Evolutionary conservation across 192 early-diverging fungal genomes (phyloP), one percentile per base, ranked within the genome.

Genomic region (Podochytrium sp.): DNA sequence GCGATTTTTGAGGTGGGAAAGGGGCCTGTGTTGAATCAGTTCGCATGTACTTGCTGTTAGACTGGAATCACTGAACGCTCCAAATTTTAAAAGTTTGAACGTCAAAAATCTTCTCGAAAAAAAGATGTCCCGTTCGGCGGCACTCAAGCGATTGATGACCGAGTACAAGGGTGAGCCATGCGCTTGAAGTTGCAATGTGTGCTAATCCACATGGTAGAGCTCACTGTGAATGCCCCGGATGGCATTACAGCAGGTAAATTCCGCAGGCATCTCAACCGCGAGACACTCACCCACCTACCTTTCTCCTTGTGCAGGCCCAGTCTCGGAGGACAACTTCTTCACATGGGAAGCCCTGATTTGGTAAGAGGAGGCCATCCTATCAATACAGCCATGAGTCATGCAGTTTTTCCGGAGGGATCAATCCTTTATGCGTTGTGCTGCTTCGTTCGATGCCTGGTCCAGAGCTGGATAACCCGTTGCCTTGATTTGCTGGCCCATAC

Each of bases 341-440:
- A 85, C 82, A 51, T 96, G 94, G 94, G 94, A 96, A 65, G 94
- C 94, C 1, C 76, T 95, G 10, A 94, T 96, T 55, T 83, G 85
- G 91, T 94, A 85, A 57, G 87, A 80, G n/a, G n/a, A n/a, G n/a
- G n/a, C n/a, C n/a, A n/a, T n/a, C n/a, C n/a, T n/a, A n/a, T n/a
- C n/a, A n/a, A n/a, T n/a, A n/a, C n/a, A n/a, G n/a, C n/a, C n/a
- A n/a, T n/a, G n/a, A n/a, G n/a, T n/a, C n/a, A n/a, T n/a, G n/a
- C n/a, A n/a, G n/a, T n/a, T n/a, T n/a, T n/a, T n/a, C n/a, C n/a
- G n/a, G n/a, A n/a, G n/a, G n/a, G n/a, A n/a, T n/a, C n/a, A n/a
- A n/a, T n/a, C n/a, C n/a, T n/a, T n/a, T n/a, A n/a, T n/a, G n/a
- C n/a, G 33, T 34, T 27, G 16, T 43, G 29, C 72, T 14, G 20